Percentiles rank a stretch among this genome's conserved stretches.
These are phyloP conservation scores for Nosema granulosis DNA, from an alignment of 371 early-diverging fungal species.

Conservation along the genomic window DNA sequence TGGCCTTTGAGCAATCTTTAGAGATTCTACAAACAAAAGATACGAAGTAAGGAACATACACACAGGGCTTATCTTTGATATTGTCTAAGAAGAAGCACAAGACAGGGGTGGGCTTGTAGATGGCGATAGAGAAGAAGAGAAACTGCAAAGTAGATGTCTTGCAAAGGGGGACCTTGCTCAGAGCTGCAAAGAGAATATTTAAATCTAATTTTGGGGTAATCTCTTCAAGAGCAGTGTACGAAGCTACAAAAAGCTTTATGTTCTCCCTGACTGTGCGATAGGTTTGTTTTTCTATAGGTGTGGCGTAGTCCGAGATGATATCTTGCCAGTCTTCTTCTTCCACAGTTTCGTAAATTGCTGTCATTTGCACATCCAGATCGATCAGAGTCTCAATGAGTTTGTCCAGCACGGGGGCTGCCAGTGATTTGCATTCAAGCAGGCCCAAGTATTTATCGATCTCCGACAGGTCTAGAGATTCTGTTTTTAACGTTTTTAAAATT, in stretches of 20 bases:
- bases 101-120: conserved; percentile 15
- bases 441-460: conserved; percentile 8
- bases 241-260: conserved; percentile 21
- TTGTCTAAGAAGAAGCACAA: conserved; percentile 29
- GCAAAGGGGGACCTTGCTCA: background rate
- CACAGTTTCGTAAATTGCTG: conserved; percentile 25
- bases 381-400: conserved; percentile 24
- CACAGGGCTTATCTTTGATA: conserved; percentile 21
- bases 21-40: conserved; percentile 32
- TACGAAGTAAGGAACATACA: conserved; percentile 35
- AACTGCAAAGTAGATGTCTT: conserved; percentile 30
- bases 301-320: conserved; percentile 26
- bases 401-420: conserved; percentile 8
- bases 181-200: conserved; percentile 20
- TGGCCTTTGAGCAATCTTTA: background rate
- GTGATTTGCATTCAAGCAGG: background rate
- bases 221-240: conserved; percentile 20
- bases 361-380: conserved; percentile 38
- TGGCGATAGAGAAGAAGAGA: conserved; percentile 25
- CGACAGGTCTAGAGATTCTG: background rate
- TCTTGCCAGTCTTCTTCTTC: conserved; percentile 41
- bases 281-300: conserved; percentile 32
- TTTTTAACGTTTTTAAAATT: conserved; percentile 5
- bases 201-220: conserved; percentile 14
- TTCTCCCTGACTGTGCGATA: conserved; percentile 31